Conservation (phyloP, 176 grass and related monocot species). For the Oryza officinalis region DNA sequence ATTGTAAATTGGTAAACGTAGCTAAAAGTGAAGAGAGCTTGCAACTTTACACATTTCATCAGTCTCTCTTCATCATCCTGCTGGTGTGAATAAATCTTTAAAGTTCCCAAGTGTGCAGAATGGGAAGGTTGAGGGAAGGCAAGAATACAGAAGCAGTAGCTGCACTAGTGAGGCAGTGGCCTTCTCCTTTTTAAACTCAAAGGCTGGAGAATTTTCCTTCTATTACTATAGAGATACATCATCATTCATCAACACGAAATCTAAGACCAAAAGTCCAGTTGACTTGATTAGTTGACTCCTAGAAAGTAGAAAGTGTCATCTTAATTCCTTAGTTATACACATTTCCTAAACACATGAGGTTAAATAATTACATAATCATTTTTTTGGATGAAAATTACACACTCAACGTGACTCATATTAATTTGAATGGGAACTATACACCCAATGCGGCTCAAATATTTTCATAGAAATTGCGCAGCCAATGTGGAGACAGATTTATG, state of each 20-base stretch:
- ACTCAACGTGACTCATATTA: neutral
- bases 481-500: neutral
- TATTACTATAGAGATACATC: neutral
- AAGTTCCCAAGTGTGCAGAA: neutral
- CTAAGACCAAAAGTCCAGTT: neutral
- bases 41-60: constrained; percentile 10
- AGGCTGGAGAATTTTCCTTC: neutral
- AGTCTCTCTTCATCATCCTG: neutral
- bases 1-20: neutral
- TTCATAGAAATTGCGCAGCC: neutral
- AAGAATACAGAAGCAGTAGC: neutral
- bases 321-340: neutral
- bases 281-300: neutral
- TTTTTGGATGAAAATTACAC: neutral
- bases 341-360: neutral
- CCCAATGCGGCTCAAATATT: neutral
- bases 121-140: neutral
- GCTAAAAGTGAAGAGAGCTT: neutral
- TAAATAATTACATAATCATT: neutral
- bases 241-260: neutral
- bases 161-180: neutral
- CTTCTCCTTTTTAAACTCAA: neutral
- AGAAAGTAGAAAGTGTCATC: neutral
- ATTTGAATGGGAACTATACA: neutral
- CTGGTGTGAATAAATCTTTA: neutral